Conservation (phyloP, 257 asterid genomes). For the Rubia yunnanensis region DNA sequence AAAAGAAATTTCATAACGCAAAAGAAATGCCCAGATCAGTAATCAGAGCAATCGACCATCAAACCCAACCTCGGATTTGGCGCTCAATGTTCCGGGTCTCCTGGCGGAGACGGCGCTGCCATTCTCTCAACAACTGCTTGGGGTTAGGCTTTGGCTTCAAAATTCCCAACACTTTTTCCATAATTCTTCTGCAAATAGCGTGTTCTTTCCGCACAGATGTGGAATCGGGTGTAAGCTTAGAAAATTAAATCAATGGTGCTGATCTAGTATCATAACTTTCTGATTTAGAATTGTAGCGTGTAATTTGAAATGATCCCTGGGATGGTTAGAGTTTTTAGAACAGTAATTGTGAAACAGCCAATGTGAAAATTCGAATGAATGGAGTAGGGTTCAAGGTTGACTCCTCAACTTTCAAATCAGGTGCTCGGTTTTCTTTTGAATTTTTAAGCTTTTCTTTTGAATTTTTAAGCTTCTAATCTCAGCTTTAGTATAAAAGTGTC, state of each 20-base stretch:
- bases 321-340: no score
- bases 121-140: constrained; percentile 76
- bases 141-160: constrained; percentile 86
- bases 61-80: constrained; percentile 65
- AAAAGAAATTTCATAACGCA: background rate
- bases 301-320: no score
- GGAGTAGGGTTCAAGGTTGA: background rate
- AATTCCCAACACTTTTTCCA: constrained; percentile 70
- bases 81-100: constrained; percentile 92
- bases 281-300: background rate
- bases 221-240: background rate
- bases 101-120: constrained; percentile 97
- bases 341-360: background rate
- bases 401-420: no score
- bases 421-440: no score
- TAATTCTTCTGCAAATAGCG: constrained; percentile 14
- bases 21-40: background rate
- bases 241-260: background rate
- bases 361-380: background rate
- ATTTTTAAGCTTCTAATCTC: no score
- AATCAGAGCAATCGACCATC: background rate
- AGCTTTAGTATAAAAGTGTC: no score
- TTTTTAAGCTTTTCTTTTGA: no score
- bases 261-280: background rate
- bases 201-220: background rate